Evolutionary conservation across 75 land plant species (phyloP).

Genomic region (Adiantum capillusveneris): DNA sequence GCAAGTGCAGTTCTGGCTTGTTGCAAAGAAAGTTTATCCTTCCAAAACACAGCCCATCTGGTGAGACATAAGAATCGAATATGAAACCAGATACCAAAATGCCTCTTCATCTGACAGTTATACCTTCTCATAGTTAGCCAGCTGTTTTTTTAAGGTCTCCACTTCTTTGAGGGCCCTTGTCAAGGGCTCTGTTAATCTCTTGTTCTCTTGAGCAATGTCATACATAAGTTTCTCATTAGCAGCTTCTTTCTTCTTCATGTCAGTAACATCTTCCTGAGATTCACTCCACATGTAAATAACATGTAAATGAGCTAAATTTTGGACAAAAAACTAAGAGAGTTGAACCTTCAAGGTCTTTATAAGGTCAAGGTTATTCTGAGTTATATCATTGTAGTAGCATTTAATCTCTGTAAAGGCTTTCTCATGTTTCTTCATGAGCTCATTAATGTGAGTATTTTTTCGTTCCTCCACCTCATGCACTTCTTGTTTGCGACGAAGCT

Average conservation of each 20-base stretch:
- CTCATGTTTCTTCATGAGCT: slow-evolving; percentile 39
- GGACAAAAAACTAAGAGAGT: neutral
- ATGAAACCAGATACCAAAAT: no score
- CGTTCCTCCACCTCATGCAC: slow-evolving; percentile 39
- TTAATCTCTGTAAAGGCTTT: slow-evolving; percentile 35
- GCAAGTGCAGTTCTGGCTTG: slow-evolving; percentile 10
- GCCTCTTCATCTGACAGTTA: neutral
- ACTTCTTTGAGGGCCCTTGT: slow-evolving; percentile 29
- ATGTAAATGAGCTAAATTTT: neutral
- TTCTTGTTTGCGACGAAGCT: slow-evolving; percentile 28
- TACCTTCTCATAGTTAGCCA: slow-evolving; percentile 32
- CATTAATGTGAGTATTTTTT: slow-evolving; percentile 29
- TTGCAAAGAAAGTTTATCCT: slow-evolving; percentile 26
- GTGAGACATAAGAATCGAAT: no score
- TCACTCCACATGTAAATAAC: no score
- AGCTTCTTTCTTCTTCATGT: slow-evolving; percentile 39
- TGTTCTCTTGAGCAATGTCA: slow-evolving; percentile 37
- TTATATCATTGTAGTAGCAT: slow-evolving; percentile 40
- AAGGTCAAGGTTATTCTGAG: slow-evolving; percentile 35
- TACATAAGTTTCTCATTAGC: slow-evolving; percentile 34
- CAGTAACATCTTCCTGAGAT: slow-evolving; percentile 26
- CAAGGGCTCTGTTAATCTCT: slow-evolving; percentile 30
- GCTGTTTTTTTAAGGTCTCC: slow-evolving; percentile 14
- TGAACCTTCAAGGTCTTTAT: slow-evolving; percentile 32
- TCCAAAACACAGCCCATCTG: neutral